phyloP scores from a whole-genome alignment of 2,329 filamentous ascomycete species.

The Cladophialophora carrionii region DNA sequence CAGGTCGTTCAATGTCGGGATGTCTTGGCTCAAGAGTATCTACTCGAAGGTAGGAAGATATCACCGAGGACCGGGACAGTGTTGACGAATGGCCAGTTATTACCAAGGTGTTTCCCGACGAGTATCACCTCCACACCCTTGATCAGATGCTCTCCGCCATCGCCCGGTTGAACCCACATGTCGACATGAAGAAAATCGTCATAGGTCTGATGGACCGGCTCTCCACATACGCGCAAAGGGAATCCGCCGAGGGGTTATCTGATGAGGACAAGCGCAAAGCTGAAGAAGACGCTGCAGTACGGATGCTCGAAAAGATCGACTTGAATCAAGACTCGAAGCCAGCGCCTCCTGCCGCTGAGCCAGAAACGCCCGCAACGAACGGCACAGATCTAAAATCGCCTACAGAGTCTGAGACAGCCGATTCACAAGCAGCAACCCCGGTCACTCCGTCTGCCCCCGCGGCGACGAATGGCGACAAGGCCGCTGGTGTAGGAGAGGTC shows the following conservation, averaged over 20 bases:
- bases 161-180: constrained; percentile 88
- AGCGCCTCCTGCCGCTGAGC: constrained; percentile 40
- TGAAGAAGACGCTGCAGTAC: constrained; percentile 81
- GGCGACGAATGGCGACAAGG: constrained; percentile 44
- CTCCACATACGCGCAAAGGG: constrained; percentile 90
- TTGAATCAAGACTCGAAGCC: constrained; percentile 51
- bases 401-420: constrained; percentile 42
- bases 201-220: constrained; percentile 97
- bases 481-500: constrained; percentile 61
- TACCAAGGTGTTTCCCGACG: constrained; percentile 97
- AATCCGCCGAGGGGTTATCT: constrained; percentile 67
- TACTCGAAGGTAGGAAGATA: constrained; percentile 69
- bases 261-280: constrained; percentile 73
- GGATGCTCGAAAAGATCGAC: constrained; percentile 75
- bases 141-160: constrained; percentile 94
- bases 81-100: constrained; percentile 64
- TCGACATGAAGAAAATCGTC: constrained; percentile 97
- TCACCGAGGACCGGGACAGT: constrained; percentile 2
- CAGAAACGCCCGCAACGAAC: constrained; percentile 38
- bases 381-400: constrained; percentile 41
- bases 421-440: constrained; percentile 39
- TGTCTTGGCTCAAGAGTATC: constrained; percentile 94
- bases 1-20: constrained; percentile 98
- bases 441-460: constrained; percentile 32
- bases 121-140: constrained; percentile 95